Evolutionary conservation across 495 filamentous ascomycete species (phyloP).

Genomic region (Collariella sp.): DNA sequence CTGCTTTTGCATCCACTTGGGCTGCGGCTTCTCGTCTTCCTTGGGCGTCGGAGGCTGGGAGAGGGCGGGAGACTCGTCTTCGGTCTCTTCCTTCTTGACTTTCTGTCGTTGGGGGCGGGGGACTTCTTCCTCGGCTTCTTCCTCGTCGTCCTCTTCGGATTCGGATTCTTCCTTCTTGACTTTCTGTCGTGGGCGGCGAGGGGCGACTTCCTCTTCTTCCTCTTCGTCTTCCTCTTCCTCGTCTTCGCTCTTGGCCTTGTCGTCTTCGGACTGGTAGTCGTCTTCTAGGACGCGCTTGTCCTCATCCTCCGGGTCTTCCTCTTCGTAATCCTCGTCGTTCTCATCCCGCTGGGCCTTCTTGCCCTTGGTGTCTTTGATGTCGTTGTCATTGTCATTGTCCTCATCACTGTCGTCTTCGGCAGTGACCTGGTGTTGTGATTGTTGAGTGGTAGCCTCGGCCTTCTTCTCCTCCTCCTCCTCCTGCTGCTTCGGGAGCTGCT

Average conservation of each 20-base stretch:
- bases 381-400: slow-evolving; percentile 8
- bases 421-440: slow-evolving; percentile 5
- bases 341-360: slow-evolving; percentile 8
- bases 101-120: neutral
- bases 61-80: slow-evolving; percentile 15
- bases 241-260: slow-evolving; percentile 8
- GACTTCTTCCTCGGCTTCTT: slow-evolving; percentile 17
- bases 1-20: slow-evolving; percentile 28
- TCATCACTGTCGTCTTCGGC: slow-evolving; percentile 11
- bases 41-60: slow-evolving; percentile 30
- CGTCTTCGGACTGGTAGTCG: slow-evolving; percentile 12
- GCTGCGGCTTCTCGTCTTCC: slow-evolving; percentile 26
- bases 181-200: slow-evolving; percentile 1
- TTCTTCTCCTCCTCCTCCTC: slow-evolving; percentile 16
- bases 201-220: slow-evolving; percentile 16
- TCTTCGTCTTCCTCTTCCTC: slow-evolving; percentile 15
- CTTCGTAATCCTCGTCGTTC: slow-evolving; percentile 19
- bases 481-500: slow-evolving; percentile 14
- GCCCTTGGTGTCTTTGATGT: slow-evolving; percentile 13
- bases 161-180: slow-evolving; percentile 10
- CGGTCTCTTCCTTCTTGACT: slow-evolving; percentile 9
- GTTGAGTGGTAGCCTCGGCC: neutral
- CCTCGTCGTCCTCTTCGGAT: slow-evolving; percentile 12
- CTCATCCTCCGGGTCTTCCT: slow-evolving; percentile 21
- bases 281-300: slow-evolving; percentile 15